Evolutionary conservation across 1,284 basidiomycete species (phyloP), one percentile per base, ranked within the genome.

Genomic region (Sporisorium exsertum): DNA sequence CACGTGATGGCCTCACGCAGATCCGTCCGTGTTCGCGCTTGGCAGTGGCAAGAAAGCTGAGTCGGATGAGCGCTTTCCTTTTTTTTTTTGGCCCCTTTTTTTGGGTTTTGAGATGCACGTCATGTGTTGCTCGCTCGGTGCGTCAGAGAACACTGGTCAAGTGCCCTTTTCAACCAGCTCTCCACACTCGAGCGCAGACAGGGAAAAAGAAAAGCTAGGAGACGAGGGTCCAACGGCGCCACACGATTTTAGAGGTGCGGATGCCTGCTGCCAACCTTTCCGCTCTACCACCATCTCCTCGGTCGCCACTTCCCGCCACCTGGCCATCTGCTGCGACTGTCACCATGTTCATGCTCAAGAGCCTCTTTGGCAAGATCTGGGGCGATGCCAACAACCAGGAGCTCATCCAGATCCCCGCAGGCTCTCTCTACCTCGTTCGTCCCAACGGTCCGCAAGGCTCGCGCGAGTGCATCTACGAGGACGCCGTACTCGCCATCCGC

Each of bases 391-490:
- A 81, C 66, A 83, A 82, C 46, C 70, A 80, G 24, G 82, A 84
- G 68, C 89, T 99, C 56, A 94, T 97, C 57, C 96, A 97, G 88
- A 93, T 98, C 63, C 92, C 94, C 16, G 91, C 92, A 72, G 97
- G 96, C 3, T 92, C 95, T 83, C 90, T 99, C 32, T 96, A 92
- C 87, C 91, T 98, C 68, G 91, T 96, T 63, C 91, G 96, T 53
- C 93, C 94, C 43, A 94, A 93, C 67, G 93, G 92, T 78, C 92
- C 97, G 79, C 92, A 96, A 78, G 93, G 94, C 43, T 92, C 92
- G 13, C 88, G 95, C 80, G 96, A 98, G 88, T 99, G 97, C 94
- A 97, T 99, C 88, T 99, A 94, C 87, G 94, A 94, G 80, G 94
- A 97, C 82, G 95, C 95, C 9, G 94, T 97, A 87, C 92, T 93